These are phyloP conservation scores for Podospora appendiculata DNA, from an alignment of 495 filamentous ascomycete species.

Conservation along the genomic window DNA sequence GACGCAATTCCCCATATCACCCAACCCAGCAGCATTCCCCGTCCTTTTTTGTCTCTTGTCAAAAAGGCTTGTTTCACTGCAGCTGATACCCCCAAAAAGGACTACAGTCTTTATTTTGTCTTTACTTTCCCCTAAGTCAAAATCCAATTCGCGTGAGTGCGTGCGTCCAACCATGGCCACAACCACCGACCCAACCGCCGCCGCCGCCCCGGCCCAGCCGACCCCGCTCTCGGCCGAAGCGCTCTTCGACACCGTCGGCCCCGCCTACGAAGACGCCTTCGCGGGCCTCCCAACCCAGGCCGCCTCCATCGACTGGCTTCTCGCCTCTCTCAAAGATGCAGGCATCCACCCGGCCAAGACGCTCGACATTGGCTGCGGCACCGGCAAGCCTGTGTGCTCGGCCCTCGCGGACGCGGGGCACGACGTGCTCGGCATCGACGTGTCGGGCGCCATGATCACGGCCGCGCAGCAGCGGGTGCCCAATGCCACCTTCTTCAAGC, in stretches of 20 bases:
- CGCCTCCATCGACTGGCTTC: slow-evolving; percentile 8
- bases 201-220: not conserved
- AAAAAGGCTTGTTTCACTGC: no score
- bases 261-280: slow-evolving; percentile 14
- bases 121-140: not conserved
- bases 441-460: slow-evolving; percentile 24
- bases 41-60: no score
- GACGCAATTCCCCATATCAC: no score
- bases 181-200: not conserved
- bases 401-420: slow-evolving; percentile 24
- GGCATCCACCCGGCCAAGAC: slow-evolving; percentile 5
- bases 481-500: slow-evolving; percentile 20
- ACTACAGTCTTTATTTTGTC: no score
- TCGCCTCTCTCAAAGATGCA: slow-evolving; percentile 1
- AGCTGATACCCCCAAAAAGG: no score
- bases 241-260: slow-evolving; percentile 10
- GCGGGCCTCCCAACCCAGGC: not conserved
- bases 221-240: slow-evolving; percentile 5
- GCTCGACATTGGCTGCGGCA: slow-evolving; percentile 34
- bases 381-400: slow-evolving; percentile 28
- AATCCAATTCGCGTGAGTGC: not conserved
- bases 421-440: slow-evolving; percentile 29
- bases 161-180: not conserved
- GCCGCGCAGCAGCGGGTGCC: slow-evolving; percentile 22
- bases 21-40: no score